phyloP scores from a whole-genome alignment of 2,329 filamentous ascomycete species.

The Dactylellina parvicollis region DNA sequence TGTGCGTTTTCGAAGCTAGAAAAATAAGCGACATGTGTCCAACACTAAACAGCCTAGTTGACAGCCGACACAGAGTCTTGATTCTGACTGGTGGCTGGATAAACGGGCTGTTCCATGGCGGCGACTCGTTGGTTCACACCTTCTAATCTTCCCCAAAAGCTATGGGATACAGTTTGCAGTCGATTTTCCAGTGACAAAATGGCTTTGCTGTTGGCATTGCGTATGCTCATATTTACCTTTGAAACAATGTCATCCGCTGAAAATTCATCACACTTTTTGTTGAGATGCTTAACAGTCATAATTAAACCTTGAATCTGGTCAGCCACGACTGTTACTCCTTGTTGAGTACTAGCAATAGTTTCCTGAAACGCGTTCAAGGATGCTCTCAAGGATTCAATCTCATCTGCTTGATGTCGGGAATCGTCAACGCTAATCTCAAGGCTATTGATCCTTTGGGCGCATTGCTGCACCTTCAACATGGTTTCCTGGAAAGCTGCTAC shows the following conservation, averaged over 20 bases:
- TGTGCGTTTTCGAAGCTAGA: too few relatives aligned
- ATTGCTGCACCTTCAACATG: not conserved
- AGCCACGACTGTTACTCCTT: not conserved
- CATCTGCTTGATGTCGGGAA: not conserved
- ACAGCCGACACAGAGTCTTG: not conserved
- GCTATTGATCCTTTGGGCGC: not conserved
- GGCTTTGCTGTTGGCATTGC: slow-evolving; percentile 15
- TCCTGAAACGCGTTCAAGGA: not conserved
- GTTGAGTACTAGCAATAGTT: not conserved
- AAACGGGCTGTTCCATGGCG: not conserved
- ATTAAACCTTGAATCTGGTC: slow-evolving; percentile 16
- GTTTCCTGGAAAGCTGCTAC: not conserved
- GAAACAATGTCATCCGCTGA: slow-evolving; percentile 24
- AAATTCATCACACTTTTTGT: slow-evolving; percentile 33
- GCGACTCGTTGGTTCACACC: slow-evolving; percentile 6
- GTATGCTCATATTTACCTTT: slow-evolving; percentile 31
- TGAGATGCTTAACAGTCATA: slow-evolving; percentile 23
- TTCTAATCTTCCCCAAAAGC: slow-evolving; percentile 7
- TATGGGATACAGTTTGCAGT: slow-evolving; percentile 8
- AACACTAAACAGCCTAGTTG: not conserved
- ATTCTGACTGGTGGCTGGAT: not conserved
- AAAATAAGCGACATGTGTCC: too few relatives aligned
- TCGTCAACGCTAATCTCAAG: not conserved
- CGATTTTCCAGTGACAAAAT: not conserved
- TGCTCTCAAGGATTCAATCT: not conserved